These are phyloP conservation scores for Aspergillus nidulans DNA, from an alignment of 495 filamentous ascomycete species.

Conservation along the genomic window DNA sequence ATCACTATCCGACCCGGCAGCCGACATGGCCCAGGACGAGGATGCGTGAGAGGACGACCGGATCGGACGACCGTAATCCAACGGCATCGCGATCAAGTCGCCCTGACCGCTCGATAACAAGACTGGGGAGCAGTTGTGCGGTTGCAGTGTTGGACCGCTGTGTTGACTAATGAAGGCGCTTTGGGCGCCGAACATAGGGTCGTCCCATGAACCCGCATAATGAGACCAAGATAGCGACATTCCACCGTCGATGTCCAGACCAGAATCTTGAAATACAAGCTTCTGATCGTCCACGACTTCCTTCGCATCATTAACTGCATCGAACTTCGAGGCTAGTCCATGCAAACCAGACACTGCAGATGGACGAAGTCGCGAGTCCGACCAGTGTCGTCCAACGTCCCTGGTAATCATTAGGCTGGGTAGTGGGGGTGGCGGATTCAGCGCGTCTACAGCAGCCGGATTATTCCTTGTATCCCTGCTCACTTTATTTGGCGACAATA, in stretches of 20 bases:
- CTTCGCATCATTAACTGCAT: neutral
- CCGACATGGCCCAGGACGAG: constrained; percentile 4
- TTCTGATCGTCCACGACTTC: constrained; percentile 1
- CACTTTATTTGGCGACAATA: constrained; percentile 9
- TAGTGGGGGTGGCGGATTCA: constrained; percentile 6
- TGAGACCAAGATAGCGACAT: constrained; percentile 3
- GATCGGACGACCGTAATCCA: constrained; percentile 1
- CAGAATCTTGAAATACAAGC: constrained; percentile 5
- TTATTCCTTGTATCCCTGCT: constrained; percentile 7
- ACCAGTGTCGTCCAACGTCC: constrained; percentile 1
- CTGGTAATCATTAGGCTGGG: constrained; percentile 9
- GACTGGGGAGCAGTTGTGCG: neutral
- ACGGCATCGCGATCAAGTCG: neutral
- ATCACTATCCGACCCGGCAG: constrained; percentile 4
- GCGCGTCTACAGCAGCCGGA: constrained; percentile 3
- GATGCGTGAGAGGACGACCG: constrained; percentile 8
- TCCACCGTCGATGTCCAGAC: neutral
- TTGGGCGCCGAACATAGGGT: constrained; percentile 3
- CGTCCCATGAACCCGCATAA: constrained; percentile 3
- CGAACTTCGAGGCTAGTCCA: neutral
- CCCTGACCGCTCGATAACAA: neutral
- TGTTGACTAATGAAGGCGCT: constrained; percentile 1
- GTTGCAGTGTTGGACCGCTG: neutral
- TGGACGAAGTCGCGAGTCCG: constrained; percentile 2
- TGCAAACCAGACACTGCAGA: constrained; percentile 4